A percentile compares a stretch with the other conserved stretches of the same genome.
phyloP scores from a whole-genome alignment of 208 protist genomes.

The Wallacemonas sp. region DNA sequence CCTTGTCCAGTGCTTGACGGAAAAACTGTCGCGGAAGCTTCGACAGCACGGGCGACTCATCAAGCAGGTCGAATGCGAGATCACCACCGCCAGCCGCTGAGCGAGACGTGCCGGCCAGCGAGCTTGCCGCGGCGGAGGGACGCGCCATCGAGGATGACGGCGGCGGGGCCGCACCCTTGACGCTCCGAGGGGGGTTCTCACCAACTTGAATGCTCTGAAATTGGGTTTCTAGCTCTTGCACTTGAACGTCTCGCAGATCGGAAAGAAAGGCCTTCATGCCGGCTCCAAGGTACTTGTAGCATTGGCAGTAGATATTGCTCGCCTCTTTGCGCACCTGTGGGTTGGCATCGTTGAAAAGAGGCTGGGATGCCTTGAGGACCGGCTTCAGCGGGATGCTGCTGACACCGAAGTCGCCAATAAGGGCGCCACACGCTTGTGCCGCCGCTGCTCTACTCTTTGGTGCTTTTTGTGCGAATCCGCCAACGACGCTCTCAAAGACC shows the following conservation, averaged over 20 bases:
- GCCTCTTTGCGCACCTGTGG: constrained; percentile 81
- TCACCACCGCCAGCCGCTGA: constrained; percentile 30
- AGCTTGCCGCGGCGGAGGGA: constrained; percentile 20
- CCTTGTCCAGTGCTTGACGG: constrained; percentile 66
- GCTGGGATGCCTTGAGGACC: constrained; percentile 77
- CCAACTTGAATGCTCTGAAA: constrained; percentile 54
- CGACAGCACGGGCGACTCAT: constrained; percentile 62
- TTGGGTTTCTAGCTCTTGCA: constrained; percentile 82
- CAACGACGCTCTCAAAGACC: constrained; percentile 56
- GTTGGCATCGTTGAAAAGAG: constrained; percentile 83
- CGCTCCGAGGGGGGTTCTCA: constrained; percentile 30
- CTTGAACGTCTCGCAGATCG: constrained; percentile 82
- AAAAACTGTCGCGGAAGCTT: constrained; percentile 83
- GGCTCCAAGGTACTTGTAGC: constrained; percentile 81
- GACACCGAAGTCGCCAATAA: constrained; percentile 74
- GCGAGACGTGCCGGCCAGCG: background rate
- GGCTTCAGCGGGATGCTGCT: constrained; percentile 59
- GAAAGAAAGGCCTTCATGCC: constrained; percentile 72
- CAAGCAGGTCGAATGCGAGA: constrained; percentile 48
- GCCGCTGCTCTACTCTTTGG: constrained; percentile 65
- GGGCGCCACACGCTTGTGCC: constrained; percentile 45
- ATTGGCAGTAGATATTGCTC: constrained; percentile 69
- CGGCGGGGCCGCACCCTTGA: constrained; percentile 21
- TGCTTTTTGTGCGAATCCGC: constrained; percentile 55
- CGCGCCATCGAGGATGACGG: background rate